Percentiles rank a stretch among this genome's conserved stretches.
Evolutionary conservation across 129 eudicot species (phyloP).

Genomic region (Sambucus nigra): DNA sequence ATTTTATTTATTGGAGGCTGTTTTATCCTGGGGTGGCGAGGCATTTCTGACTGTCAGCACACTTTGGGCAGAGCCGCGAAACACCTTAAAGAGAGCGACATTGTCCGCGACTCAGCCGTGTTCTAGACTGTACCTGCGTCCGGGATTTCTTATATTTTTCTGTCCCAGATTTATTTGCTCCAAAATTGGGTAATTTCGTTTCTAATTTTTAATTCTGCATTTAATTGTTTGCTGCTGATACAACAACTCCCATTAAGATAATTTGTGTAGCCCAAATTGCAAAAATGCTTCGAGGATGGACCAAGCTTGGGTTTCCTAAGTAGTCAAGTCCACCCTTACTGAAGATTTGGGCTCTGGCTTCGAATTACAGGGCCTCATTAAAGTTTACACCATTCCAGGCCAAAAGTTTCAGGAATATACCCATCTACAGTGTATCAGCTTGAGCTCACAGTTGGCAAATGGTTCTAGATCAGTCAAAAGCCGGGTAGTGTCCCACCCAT

Average conservation of each 20-base stretch:
- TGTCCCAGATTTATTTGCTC: too few relatives aligned
- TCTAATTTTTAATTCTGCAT: too few relatives aligned
- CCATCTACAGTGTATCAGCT: conserved; percentile 12
- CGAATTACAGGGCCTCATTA: conserved; percentile 10
- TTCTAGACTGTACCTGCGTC: too few relatives aligned
- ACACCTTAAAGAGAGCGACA: too few relatives aligned
- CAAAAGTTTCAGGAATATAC: conserved; percentile 9
- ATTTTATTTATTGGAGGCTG: too few relatives aligned
- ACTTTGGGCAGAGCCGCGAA: too few relatives aligned
- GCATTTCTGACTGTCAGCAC: too few relatives aligned
- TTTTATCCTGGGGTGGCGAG: too few relatives aligned
- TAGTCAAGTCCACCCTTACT: conserved; percentile 17
- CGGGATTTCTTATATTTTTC: too few relatives aligned
- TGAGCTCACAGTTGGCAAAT: conserved; percentile 10
- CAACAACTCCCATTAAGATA: conserved; percentile 15
- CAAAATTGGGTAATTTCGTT: too few relatives aligned
- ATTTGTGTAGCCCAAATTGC: conserved; percentile 15
- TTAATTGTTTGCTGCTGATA: too few relatives aligned
- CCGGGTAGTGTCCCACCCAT: conserved; percentile 10
- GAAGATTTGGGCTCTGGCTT: conserved; percentile 15
- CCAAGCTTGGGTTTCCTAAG: conserved; percentile 15
- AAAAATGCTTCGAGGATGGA: conserved; percentile 13
- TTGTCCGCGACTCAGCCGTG: too few relatives aligned
- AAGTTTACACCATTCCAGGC: conserved; percentile 12
- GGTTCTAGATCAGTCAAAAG: conserved; percentile 7